Conservation (phyloP, 345 rosid species). For the Camelina hispida region DNA sequence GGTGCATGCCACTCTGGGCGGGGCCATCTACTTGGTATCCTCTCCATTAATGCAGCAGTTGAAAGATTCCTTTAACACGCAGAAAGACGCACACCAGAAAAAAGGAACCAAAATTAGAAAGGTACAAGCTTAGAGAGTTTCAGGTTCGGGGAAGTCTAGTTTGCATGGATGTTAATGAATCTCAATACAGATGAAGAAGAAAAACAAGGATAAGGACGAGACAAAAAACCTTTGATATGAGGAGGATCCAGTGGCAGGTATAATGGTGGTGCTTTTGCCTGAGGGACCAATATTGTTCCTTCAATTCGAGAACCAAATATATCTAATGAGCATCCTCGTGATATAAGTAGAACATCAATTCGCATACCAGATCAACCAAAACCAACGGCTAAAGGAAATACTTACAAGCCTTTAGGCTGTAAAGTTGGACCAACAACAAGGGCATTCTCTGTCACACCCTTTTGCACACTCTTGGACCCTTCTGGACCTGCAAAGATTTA, state of each 20-base stretch:
- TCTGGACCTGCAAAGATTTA: slow-evolving; percentile 61
- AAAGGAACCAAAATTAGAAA: slow-evolving; percentile 22
- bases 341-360: slow-evolving; percentile 11
- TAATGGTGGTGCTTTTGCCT: slow-evolving; percentile 67
- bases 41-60: slow-evolving; percentile 89
- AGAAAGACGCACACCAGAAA: not conserved
- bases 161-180: not conserved
- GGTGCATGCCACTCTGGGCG: slow-evolving; percentile 98
- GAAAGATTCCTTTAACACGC: slow-evolving; percentile 62
- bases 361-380: slow-evolving; percentile 3
- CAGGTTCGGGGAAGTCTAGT: slow-evolving; percentile 9
- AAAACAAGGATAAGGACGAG: slow-evolving; percentile 6
- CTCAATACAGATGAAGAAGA: slow-evolving; percentile 20
- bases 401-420: slow-evolving; percentile 69
- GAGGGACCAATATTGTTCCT: slow-evolving; percentile 64
- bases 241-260: slow-evolving; percentile 65
- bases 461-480: slow-evolving; percentile 57
- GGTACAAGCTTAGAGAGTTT: slow-evolving; percentile 9
- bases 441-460: slow-evolving; percentile 65
- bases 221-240: slow-evolving; percentile 70
- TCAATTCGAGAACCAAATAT: slow-evolving; percentile 13
- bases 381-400: slow-evolving; percentile 2
- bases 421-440: slow-evolving; percentile 83
- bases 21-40: slow-evolving; percentile 98
- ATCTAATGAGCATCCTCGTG: slow-evolving; percentile 7